These are phyloP conservation scores for Wallacemonas sp. DNA, from an alignment of 208 protist species.

Conservation along the genomic window DNA sequence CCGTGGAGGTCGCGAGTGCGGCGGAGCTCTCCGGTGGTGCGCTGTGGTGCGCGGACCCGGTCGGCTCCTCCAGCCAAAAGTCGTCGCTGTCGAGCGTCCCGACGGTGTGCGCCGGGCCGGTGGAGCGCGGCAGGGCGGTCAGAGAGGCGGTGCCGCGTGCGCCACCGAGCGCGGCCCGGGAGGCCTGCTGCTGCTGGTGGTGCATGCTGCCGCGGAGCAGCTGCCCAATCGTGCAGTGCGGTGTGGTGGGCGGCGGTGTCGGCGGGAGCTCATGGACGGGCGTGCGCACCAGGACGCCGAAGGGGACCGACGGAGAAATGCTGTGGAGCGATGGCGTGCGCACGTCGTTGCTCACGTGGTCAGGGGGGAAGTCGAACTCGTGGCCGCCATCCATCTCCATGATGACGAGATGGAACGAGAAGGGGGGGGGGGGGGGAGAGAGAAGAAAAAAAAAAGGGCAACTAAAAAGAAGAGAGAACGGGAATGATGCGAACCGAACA, in stretches of 20 bases:
- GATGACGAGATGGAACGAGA: too few relatives aligned
- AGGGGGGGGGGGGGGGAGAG: too few relatives aligned
- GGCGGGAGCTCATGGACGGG: constrained; percentile 78
- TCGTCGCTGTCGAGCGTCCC: background rate
- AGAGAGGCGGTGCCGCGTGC: background rate
- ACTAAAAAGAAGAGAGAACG: background rate
- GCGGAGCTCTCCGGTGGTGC: background rate
- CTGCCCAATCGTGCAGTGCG: constrained; percentile 65
- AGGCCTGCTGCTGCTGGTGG: background rate
- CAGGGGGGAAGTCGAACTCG: constrained; percentile 87
- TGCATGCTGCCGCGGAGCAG: constrained; percentile 39
- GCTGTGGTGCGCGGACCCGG: constrained; percentile 6
- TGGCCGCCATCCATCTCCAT: constrained; percentile 57
- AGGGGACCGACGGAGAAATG: constrained; percentile 28
- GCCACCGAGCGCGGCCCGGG: constrained; percentile 7
- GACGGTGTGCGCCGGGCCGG: background rate
- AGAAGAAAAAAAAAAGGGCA: constrained; percentile 2
- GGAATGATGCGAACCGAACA: too few relatives aligned
- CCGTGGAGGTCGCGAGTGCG: background rate
- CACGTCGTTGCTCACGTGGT: constrained; percentile 48
- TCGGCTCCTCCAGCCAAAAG: constrained; percentile 1
- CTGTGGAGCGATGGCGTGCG: background rate
- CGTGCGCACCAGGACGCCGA: constrained; percentile 51
- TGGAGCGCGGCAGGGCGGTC: background rate
- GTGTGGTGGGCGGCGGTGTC: constrained; percentile 44